A percentile compares a stretch with the other conserved stretches of the same genome.
Evolutionary conservation across 306 rosid genomes (phyloP).

Genomic region (Casuarina glauca): DNA sequence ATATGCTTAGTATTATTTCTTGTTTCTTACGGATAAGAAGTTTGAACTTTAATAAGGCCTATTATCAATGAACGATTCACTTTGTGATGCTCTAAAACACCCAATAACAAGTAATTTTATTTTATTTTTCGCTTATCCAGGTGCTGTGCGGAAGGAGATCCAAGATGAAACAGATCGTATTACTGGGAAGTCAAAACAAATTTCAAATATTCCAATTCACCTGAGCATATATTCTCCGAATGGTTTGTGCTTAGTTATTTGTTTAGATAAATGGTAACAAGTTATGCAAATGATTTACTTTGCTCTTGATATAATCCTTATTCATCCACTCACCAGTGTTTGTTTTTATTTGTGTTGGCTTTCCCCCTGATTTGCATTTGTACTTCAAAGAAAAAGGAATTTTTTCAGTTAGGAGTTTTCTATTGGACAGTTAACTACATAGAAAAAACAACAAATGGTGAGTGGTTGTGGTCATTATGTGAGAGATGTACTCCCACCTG

Average conservation of each 20-base stretch:
- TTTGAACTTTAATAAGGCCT: background rate
- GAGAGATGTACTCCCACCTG: background rate
- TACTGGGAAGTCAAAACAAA: slow-evolving; percentile 88
- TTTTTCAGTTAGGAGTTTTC: background rate
- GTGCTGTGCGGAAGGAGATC: slow-evolving; percentile 91
- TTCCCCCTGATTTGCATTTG: background rate
- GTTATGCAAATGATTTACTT: background rate
- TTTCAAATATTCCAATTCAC: slow-evolving; percentile 90
- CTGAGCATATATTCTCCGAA: slow-evolving; percentile 98
- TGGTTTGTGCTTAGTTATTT: slow-evolving; percentile 55
- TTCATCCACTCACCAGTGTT: background rate
- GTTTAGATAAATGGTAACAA: background rate
- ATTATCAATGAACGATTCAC: background rate
- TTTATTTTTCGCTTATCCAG: slow-evolving; percentile 40
- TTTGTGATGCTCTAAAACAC: background rate
- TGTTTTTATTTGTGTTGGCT: background rate
- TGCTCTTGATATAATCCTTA: background rate
- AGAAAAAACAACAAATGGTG: background rate
- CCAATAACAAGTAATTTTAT: no score
- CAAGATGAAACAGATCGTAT: slow-evolving; percentile 97
- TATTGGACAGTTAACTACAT: background rate
- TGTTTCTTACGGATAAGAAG: background rate
- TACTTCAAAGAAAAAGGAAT: background rate
- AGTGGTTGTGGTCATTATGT: background rate
- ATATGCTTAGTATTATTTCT: background rate